Evolutionary conservation across 2,329 filamentous ascomycete species (phyloP).

Genomic region (Xylaria digitata): DNA sequence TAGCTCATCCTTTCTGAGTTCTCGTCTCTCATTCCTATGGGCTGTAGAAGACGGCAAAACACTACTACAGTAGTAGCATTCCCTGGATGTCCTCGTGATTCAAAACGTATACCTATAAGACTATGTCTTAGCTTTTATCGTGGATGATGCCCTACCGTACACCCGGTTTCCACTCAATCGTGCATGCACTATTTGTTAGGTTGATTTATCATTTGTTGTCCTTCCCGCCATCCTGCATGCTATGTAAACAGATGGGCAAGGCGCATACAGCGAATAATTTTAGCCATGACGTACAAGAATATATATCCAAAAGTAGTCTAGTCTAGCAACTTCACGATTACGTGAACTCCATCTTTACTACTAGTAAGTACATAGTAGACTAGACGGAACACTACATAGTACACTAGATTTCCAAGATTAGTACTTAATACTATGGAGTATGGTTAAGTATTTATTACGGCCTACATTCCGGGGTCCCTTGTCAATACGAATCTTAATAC

Average conservation of each 20-base stretch:
- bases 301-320: constrained; percentile 17
- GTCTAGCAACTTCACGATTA: not conserved
- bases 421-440: constrained; percentile 13
- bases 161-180: too few relatives aligned
- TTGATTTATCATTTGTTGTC: too few relatives aligned
- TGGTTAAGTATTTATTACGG: constrained; percentile 11
- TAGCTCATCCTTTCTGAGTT: not conserved
- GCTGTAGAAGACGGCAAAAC: too few relatives aligned
- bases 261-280: constrained; percentile 14
- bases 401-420: constrained; percentile 9
- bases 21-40: not conserved
- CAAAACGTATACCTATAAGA: not conserved
- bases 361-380: not conserved
- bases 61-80: too few relatives aligned
- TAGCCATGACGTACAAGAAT: constrained; percentile 15
- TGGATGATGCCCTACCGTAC: too few relatives aligned
- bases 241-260: constrained; percentile 6
- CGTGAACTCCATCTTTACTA: constrained; percentile 10
- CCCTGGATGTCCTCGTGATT: not conserved
- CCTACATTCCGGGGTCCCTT: constrained; percentile 8
- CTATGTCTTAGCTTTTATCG: too few relatives aligned
- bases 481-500: not conserved
- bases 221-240: too few relatives aligned
- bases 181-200: too few relatives aligned
- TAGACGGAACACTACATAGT: not conserved